These are phyloP conservation scores for Fulvia fulva DNA, from an alignment of 2,329 filamentous ascomycete species.

Conservation along the genomic window DNA sequence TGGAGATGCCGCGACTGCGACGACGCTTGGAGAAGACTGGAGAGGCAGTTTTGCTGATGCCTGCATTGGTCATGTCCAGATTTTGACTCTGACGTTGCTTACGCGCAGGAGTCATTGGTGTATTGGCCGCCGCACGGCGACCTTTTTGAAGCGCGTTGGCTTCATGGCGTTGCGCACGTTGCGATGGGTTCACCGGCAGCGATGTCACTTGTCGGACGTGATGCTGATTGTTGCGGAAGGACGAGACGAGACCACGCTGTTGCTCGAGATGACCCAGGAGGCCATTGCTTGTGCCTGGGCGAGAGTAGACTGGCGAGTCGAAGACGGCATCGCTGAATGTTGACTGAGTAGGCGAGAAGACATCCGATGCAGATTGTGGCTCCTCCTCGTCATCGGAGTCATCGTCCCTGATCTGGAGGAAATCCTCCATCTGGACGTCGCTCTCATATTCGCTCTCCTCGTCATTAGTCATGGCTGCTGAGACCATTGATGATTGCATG, in stretches of 20 bases:
- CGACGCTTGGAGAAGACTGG: constrained; percentile 20
- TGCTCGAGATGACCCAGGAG: constrained; percentile 66
- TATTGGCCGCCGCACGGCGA: constrained; percentile 61
- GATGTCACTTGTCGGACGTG: constrained; percentile 48
- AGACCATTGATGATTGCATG: constrained; percentile 47
- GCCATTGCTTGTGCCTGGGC: constrained; percentile 29
- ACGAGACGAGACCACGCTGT: constrained; percentile 61
- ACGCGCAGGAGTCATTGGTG: constrained; percentile 65
- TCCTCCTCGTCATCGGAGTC: constrained; percentile 32
- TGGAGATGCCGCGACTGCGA: constrained; percentile 20
- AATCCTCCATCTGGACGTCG: constrained; percentile 27
- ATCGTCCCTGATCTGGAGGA: constrained; percentile 26
- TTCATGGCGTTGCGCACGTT: constrained; percentile 59
- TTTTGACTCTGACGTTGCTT: constrained; percentile 38
- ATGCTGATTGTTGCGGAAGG: constrained; percentile 63
- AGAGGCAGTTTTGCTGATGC: constrained; percentile 27
- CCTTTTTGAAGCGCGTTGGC: constrained; percentile 61
- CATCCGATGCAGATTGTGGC: constrained; percentile 45
- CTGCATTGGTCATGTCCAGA: constrained; percentile 23
- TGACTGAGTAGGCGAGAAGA: constrained; percentile 23
- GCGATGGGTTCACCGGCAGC: constrained; percentile 59
- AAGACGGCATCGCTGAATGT: constrained; percentile 12
- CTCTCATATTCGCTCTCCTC: constrained; percentile 19
- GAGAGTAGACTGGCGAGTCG: constrained; percentile 10
- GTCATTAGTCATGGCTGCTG: constrained; percentile 42